Conservation (phyloP, 2,329 filamentous ascomycete genomes). For the Fusarium pseudocircinatum region DNA sequence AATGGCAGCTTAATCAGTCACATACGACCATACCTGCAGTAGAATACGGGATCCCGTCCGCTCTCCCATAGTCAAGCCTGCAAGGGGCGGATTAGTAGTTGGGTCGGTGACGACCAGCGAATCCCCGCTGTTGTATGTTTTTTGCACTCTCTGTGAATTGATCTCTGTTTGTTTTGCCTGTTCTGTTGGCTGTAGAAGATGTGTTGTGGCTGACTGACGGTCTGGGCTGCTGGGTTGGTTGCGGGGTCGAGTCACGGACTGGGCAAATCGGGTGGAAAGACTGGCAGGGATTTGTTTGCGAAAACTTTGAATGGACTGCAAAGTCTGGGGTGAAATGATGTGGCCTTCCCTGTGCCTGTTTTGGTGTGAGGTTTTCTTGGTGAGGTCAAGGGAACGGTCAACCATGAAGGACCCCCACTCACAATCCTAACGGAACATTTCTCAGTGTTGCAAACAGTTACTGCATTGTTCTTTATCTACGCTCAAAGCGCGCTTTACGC, state of each 20-base stretch:
- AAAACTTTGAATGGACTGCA: accelerated
- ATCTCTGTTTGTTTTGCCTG: accelerated
- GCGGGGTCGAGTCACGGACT: accelerated
- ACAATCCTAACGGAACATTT: no score
- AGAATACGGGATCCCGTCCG: slow-evolving; percentile 33
- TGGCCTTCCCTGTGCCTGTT: accelerated
- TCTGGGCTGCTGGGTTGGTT: not conserved
- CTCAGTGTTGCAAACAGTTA: no score
- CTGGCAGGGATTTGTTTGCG: accelerated
- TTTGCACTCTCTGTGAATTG: accelerated
- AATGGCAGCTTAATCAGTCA: no score
- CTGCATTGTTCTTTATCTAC: no score
- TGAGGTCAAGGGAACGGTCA: not conserved
- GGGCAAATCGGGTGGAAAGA: accelerated
- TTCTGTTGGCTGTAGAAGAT: accelerated
- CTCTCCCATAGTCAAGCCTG: slow-evolving; percentile 30
- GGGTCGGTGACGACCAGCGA: slow-evolving; percentile 16
- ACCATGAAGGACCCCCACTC: no score
- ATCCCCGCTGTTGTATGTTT: slow-evolving; percentile 28
- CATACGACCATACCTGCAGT: slow-evolving; percentile 30
- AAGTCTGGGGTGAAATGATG: accelerated
- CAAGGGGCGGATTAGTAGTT: slow-evolving; percentile 23
- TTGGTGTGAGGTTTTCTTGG: accelerated
- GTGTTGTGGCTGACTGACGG: accelerated
- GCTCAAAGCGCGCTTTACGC: no score